Conservation (phyloP, 164 flowering plant species). For the Euptelea pleiosperma region DNA sequence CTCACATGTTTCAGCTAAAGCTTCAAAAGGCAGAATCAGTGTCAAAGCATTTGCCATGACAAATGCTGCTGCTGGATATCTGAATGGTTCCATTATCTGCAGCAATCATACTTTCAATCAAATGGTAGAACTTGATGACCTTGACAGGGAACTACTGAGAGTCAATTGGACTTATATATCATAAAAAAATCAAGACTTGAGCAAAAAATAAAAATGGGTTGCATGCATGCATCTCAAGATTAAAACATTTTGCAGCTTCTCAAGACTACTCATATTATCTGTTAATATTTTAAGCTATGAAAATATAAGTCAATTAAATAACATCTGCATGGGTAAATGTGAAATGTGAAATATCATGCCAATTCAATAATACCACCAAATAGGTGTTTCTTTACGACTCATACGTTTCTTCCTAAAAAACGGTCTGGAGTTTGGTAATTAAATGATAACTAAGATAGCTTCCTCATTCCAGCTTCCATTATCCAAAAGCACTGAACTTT, state of each 20-base stretch:
- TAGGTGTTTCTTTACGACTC: not conserved
- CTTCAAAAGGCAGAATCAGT: constrained; percentile 57
- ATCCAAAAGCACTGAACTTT: not conserved
- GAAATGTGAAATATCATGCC: too few species aligned
- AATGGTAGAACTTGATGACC: not conserved
- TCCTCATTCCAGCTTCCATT: not conserved
- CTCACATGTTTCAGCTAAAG: constrained; percentile 91
- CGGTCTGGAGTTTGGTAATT: not conserved
- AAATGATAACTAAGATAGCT: not conserved
- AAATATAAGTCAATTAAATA: too few species aligned
- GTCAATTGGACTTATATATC: not conserved
- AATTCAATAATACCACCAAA: too few species aligned
- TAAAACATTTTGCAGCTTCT: too few species aligned
- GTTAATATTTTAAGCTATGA: too few species aligned
- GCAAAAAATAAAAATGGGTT: too few species aligned
- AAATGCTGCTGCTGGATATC: constrained; percentile 29
- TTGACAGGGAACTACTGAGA: not conserved
- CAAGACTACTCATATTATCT: too few species aligned
- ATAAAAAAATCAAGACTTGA: too few species aligned
- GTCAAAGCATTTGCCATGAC: constrained; percentile 42
- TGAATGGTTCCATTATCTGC: constrained; percentile 35
- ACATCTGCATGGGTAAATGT: too few species aligned
- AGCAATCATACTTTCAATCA: constrained; percentile 6
- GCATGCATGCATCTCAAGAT: too few species aligned
- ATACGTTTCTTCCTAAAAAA: not conserved